These are phyloP conservation scores for Guadua angustifolia DNA, from an alignment of 176 grass and related monocot genomes.

Conservation along the genomic window DNA sequence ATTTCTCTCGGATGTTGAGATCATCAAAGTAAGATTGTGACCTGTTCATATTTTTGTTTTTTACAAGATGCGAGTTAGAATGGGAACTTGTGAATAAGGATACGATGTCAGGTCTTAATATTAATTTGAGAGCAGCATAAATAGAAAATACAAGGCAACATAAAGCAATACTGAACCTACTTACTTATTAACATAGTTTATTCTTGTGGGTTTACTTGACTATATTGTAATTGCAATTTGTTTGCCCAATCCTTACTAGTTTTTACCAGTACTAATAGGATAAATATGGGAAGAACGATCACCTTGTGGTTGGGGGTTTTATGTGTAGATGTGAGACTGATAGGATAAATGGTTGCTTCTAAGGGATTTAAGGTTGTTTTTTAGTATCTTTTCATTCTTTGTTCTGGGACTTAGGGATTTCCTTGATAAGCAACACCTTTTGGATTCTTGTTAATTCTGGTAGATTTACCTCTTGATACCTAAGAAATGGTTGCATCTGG, in stretches of 20 bases:
- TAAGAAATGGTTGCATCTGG: too few relatives aligned
- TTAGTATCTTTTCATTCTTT: too few relatives aligned
- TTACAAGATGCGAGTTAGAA: neutral
- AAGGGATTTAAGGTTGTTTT: too few relatives aligned
- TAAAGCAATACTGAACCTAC: neutral
- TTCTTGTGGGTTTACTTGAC: neutral
- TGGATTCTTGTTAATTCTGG: too few relatives aligned
- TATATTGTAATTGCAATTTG: neutral
- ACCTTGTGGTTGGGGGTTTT: too few relatives aligned
- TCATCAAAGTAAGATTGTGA: too few relatives aligned
- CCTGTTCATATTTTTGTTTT: constrained; percentile 19
- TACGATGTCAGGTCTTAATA: neutral
- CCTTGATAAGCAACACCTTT: too few relatives aligned
- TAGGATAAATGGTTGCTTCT: too few relatives aligned
- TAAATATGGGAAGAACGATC: too few relatives aligned
- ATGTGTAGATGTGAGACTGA: too few relatives aligned
- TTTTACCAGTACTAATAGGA: neutral
- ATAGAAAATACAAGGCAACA: neutral
- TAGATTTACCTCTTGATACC: too few relatives aligned
- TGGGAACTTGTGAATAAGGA: neutral
- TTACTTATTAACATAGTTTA: constrained; percentile 4
- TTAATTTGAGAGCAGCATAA: neutral
- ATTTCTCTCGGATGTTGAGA: constrained; percentile 81
- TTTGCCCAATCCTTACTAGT: neutral
- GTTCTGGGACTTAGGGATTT: too few relatives aligned